Percentiles rank a stretch among this genome's conserved stretches.
Evolutionary conservation across 306 rosid genomes (phyloP).

Genomic region (Fagus sylvatica): DNA sequence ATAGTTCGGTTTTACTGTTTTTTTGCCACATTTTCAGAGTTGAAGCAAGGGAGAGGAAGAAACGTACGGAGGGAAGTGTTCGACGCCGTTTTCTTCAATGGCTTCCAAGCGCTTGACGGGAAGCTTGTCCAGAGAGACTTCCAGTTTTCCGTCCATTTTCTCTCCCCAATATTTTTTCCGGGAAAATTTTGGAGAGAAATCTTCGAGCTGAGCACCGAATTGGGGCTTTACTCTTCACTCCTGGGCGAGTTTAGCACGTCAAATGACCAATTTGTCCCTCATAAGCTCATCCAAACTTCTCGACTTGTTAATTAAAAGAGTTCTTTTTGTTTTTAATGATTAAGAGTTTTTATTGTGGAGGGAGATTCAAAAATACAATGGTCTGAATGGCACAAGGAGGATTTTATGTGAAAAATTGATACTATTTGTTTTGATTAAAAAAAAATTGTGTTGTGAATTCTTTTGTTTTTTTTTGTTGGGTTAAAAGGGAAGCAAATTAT

Average conservation of each 20-base stretch:
- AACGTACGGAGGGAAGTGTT: conserved; percentile 74
- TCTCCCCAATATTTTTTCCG: not conserved
- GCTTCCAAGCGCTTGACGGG: conserved; percentile 84
- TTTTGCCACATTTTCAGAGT: not conserved
- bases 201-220: not conserved
- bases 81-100: conserved; percentile 80
- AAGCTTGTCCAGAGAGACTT: conserved; percentile 81
- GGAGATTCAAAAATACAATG: no score
- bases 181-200: conserved; percentile 27
- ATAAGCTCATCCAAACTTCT: not conserved
- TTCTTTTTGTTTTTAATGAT: no score
- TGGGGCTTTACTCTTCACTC: not conserved
- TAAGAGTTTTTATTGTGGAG: no score
- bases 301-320: no score
- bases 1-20: not conserved
- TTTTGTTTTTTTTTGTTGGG: no score
- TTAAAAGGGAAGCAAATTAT: no score
- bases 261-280: not conserved
- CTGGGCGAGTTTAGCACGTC: not conserved
- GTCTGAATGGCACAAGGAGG: no score
- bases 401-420: no score
- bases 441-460: no score
- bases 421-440: no score
- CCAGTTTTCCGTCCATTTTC: conserved; percentile 57
- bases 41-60: conserved; percentile 2